phyloP scores from a whole-genome alignment of 2,329 filamentous ascomycete species.

The Diaporthe batatas region DNA sequence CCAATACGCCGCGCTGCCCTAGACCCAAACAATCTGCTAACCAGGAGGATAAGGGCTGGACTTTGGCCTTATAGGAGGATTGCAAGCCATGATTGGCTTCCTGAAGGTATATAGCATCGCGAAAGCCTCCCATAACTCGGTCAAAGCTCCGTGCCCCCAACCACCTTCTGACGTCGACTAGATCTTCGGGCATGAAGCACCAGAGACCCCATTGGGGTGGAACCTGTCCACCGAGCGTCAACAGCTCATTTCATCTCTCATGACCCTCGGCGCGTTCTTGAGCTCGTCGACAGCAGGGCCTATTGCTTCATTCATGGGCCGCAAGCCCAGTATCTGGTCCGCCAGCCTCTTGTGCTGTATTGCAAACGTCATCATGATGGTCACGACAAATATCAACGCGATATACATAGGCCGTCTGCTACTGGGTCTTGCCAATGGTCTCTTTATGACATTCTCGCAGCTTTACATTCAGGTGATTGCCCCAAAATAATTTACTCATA shows the following conservation, averaged over 20 bases:
- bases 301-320: slow-evolving; percentile 51
- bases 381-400: slow-evolving; percentile 63
- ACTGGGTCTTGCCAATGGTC: slow-evolving; percentile 68
- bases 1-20: neutral
- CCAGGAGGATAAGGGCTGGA: slow-evolving; percentile 47
- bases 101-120: slow-evolving; percentile 51
- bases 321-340: slow-evolving; percentile 56
- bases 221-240: slow-evolving; percentile 60
- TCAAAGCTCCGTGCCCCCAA: too few species aligned
- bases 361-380: slow-evolving; percentile 71
- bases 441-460: slow-evolving; percentile 67
- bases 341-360: slow-evolving; percentile 64
- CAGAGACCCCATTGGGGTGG: slow-evolving; percentile 56
- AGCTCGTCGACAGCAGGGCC: slow-evolving; percentile 58
- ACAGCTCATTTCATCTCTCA: slow-evolving; percentile 62
- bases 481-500: too few species aligned
- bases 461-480: slow-evolving; percentile 51
- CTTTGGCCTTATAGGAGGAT: slow-evolving; percentile 63
- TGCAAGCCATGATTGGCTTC: slow-evolving; percentile 65
- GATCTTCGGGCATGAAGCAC: slow-evolving; percentile 54
- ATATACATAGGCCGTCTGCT: slow-evolving; percentile 68
- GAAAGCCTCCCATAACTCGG: neutral
- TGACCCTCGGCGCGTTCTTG: slow-evolving; percentile 62
- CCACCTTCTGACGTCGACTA: slow-evolving; percentile 37
- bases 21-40: neutral